phyloP scores from a whole-genome alignment of 1,139 yeast genomes.

The Suhomyces guaymorum region DNA sequence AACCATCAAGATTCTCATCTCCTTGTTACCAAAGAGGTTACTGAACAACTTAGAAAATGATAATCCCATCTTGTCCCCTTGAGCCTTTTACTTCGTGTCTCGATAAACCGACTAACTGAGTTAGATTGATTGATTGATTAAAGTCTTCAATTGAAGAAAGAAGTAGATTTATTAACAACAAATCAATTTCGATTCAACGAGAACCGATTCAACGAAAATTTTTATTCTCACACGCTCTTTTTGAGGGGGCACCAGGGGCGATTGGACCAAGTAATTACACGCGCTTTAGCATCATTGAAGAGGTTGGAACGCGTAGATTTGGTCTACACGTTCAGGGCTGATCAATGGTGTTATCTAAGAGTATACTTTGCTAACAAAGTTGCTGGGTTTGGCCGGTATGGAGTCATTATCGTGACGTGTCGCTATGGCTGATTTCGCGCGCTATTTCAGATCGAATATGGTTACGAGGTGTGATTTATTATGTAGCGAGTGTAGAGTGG shows the following conservation, averaged over 20 bases:
- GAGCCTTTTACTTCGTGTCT: conserved; percentile 7
- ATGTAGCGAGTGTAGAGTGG: too few relatives aligned
- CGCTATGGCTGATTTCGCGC: conserved; percentile 2
- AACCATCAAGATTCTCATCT: conserved; percentile 92
- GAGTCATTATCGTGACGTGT: conserved; percentile 8
- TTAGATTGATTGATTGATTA: conserved; percentile 12
- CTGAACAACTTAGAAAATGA: conserved; percentile 84
- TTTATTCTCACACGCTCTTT: conserved; percentile 15
- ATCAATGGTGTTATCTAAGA: too few relatives aligned
- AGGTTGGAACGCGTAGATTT: too few relatives aligned
- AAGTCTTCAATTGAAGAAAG: conserved; percentile 12
- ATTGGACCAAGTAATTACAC: too few relatives aligned
- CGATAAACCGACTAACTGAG: conserved; percentile 7
- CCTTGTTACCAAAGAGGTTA: conserved; percentile 81
- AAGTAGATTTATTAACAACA: conserved; percentile 15
- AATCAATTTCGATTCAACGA: conserved; percentile 14
- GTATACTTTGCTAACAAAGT: too few relatives aligned
- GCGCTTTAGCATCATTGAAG: too few relatives aligned
- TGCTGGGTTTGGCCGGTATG: too few relatives aligned
- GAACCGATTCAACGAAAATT: conserved; percentile 12
- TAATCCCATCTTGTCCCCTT: conserved; percentile 63
- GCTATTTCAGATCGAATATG: too few relatives aligned
- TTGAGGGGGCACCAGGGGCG: too few relatives aligned
- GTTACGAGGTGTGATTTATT: too few relatives aligned
- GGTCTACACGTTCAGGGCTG: too few relatives aligned